These are phyloP conservation scores for Solanum pennellii DNA, from an alignment of 257 asterid species.

Conservation along the genomic window DNA sequence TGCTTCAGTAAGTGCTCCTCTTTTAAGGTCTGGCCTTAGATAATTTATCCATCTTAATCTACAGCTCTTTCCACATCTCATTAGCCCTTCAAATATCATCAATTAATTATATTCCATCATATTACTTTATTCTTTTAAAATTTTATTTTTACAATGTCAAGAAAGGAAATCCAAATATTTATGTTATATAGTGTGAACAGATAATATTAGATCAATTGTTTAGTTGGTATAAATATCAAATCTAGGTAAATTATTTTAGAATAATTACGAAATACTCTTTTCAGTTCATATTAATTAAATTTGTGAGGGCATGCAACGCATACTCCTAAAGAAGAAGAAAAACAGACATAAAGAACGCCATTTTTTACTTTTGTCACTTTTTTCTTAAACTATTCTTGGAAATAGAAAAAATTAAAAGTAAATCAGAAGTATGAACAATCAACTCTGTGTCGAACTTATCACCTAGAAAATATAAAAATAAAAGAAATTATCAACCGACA, in stretches of 20 bases:
- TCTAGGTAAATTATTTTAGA: neutral
- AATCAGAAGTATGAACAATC: neutral
- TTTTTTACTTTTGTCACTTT: no score
- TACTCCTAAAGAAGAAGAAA: neutral
- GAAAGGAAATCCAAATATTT: neutral
- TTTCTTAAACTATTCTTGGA: neutral
- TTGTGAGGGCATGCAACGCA: neutral
- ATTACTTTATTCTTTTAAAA: neutral
- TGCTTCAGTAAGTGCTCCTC: constrained; percentile 70
- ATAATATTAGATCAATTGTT: no score
- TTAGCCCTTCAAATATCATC: constrained; percentile 33
- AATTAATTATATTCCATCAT: neutral
- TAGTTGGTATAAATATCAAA: neutral
- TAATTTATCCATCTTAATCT: constrained; percentile 86
- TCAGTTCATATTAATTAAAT: neutral
- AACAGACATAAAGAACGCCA: no score
- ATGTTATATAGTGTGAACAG: neutral
- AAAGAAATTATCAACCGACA: neutral
- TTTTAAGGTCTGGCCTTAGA: constrained; percentile 71
- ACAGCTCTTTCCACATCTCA: constrained; percentile 89
- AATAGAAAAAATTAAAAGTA: neutral
- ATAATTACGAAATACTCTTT: neutral
- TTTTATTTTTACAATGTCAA: neutral
- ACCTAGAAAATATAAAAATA: neutral
- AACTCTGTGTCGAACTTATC: neutral